Evolutionary conservation across 305 asterid species (phyloP), one percentile per base, ranked within the genome.

Genomic region (Ajuga reptans): DNA sequence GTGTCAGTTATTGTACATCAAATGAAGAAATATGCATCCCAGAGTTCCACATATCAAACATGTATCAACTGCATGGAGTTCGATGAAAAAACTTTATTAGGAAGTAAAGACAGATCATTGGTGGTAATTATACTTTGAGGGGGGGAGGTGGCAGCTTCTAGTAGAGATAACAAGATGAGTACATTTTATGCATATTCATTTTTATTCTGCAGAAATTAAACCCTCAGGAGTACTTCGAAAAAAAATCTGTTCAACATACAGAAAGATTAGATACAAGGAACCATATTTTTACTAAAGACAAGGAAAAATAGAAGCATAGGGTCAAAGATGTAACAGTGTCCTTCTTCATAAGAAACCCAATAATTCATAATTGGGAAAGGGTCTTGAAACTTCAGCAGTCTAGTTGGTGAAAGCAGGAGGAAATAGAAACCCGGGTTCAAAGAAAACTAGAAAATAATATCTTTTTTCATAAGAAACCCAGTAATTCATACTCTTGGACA

Each of bases 1-100:
- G 43, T 41, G 60, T 59, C 69, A 75, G 74, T 63, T 36, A 58
- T 47, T 58, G 39, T 43, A 31, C 55, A 58, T 55, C 41, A 36
- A 49, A 36, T 42, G 67, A 49, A 31, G 33, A 52, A 36, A 21
- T 60, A 60, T 57, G 66, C 74, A 74, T 55, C 56, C 45, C 51
- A 66, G 6, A 39, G 42, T 59, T 67, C 64, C 29, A 50, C 43
- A 63, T 43, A 67, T 37, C 47, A 55, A 55, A 16, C 29, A 70
- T 36, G 12, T 18, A 65, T 51, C 59, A 59, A 50, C 11, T 5
- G 42, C 27, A 36, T 7, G 37, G 33, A 47, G 10, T 46, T 17
- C 5, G 6, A 59, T 16, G 31, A 56, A 55, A 27, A 46, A 42
- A 5, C 9, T 24, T 9, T 47, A 21, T 21, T 21, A 21, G 59